phyloP scores from a whole-genome alignment of 176 grass and related monocot genomes.

The Cenchrus fungigraminus region DNA sequence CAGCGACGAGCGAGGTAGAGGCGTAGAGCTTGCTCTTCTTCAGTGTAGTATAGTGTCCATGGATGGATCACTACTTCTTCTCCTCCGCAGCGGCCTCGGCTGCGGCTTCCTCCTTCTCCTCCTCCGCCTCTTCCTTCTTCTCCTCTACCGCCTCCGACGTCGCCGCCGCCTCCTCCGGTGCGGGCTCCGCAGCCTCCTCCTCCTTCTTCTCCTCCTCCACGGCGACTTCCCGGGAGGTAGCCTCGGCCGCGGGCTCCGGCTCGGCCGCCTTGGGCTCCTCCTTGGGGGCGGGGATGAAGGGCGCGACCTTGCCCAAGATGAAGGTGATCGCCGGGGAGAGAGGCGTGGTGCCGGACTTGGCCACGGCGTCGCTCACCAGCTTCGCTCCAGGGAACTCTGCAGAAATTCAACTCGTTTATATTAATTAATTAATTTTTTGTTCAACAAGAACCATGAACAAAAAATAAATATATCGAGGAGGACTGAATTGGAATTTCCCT shows the following conservation, averaged over 20 bases:
- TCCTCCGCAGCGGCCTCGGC: slow-evolving; percentile 1
- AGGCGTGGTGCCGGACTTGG: slow-evolving; percentile 61
- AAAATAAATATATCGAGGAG: background rate
- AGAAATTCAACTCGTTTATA: background rate
- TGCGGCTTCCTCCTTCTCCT: background rate
- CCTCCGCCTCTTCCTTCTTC: background rate
- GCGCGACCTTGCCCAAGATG: slow-evolving; percentile 81
- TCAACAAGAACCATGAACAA: background rate
- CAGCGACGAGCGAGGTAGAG: background rate
- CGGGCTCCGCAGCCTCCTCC: slow-evolving; percentile 21
- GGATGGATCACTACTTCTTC: slow-evolving; percentile 40
- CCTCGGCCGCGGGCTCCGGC: slow-evolving; percentile 37
- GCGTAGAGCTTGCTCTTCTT: background rate
- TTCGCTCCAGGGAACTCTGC: slow-evolving; percentile 90
- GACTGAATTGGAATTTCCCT: background rate
- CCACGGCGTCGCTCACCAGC: slow-evolving; percentile 75
- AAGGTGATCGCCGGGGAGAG: slow-evolving; percentile 63
- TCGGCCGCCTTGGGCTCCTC: slow-evolving; percentile 61
- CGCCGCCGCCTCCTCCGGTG: background rate
- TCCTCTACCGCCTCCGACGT: background rate
- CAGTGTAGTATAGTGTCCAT: background rate
- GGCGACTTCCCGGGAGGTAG: slow-evolving; percentile 45
- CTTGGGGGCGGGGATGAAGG: slow-evolving; percentile 59
- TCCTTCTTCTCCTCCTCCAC: slow-evolving; percentile 64
- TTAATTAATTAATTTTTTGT: background rate